Percentiles rank a stretch among this genome's conserved stretches.
Evolutionary conservation across 148 eudicot genomes (phyloP).

Genomic region (Polygonum maritimum): DNA sequence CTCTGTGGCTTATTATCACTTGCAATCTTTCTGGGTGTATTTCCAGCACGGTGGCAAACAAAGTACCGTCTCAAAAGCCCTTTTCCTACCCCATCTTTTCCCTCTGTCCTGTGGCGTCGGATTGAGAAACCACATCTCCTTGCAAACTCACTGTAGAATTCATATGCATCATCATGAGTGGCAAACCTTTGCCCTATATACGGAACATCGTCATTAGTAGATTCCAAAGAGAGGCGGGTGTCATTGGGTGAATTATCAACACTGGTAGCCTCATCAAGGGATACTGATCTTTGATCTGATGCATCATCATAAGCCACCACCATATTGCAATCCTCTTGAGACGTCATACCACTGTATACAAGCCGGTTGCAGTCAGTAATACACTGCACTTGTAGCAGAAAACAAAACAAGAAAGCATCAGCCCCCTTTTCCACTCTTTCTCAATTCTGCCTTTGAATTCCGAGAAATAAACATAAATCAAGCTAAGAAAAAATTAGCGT

Average conservation of each 20-base stretch:
- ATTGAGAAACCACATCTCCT: constrained; percentile 88
- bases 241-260: constrained; percentile 76
- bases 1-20: constrained; percentile 73
- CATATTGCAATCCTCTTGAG: constrained; percentile 48
- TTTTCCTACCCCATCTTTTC: constrained; percentile 92
- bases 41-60: constrained; percentile 97
- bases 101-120: constrained; percentile 92
- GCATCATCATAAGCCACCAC: constrained; percentile 62
- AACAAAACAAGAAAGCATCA: background rate
- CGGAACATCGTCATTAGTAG: constrained; percentile 52
- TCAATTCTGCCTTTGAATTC: background rate
- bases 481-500: background rate
- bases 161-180: constrained; percentile 90
- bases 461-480: background rate
- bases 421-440: background rate
- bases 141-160: constrained; percentile 81
- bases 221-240: constrained; percentile 48
- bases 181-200: constrained; percentile 81
- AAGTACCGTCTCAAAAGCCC: constrained; percentile 91
- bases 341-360: constrained; percentile 25
- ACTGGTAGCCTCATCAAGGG: constrained; percentile 77
- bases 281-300: constrained; percentile 75
- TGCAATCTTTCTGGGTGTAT: constrained; percentile 65
- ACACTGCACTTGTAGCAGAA: background rate
- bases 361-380: constrained; percentile 15